Conservation (phyloP, 306 rosid genomes). For the Dryas alaskensis region DNA sequence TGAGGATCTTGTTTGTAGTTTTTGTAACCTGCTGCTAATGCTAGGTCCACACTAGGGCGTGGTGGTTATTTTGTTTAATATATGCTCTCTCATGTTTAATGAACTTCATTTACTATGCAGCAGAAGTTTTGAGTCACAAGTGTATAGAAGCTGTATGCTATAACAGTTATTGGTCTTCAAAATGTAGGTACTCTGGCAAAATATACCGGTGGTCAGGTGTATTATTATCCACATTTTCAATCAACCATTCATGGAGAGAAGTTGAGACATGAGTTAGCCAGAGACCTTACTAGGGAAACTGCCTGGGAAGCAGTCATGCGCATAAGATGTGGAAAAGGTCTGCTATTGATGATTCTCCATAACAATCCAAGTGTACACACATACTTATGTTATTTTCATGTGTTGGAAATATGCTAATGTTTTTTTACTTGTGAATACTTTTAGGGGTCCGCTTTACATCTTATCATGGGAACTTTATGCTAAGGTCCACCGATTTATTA, state of each 20-base stretch:
- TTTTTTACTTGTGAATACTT: conserved; percentile 24
- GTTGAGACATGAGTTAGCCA: conserved; percentile 82
- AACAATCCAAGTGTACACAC: not conserved
- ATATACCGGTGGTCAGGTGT: conserved; percentile 94
- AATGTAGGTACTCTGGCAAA: conserved; percentile 90
- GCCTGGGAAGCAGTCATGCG: conserved; percentile 99
- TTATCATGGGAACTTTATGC: conserved; percentile 96
- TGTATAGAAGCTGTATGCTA: not conserved
- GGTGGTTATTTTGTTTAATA: not conserved
- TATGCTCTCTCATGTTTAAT: not conserved
- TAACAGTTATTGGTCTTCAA: conserved; percentile 9
- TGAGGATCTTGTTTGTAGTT: not conserved
- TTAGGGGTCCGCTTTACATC: conserved; percentile 93
- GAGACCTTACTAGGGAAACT: conserved; percentile 95
- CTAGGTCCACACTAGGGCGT: not conserved
- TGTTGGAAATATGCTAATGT: conserved; percentile 24
- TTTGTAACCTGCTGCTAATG: not conserved
- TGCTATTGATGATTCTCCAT: conserved; percentile 26
- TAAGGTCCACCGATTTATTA: conserved; percentile 88
- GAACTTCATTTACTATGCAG: not conserved
- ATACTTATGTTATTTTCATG: not conserved
- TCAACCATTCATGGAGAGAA: conserved; percentile 83
- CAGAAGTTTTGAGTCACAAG: not conserved
- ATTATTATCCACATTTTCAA: conserved; percentile 81
- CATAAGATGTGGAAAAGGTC: conserved; percentile 94